Conservation (phyloP, 164 flowering plant species). For the Vitis vinifera region ASM3070453v1 NC_081818.1:26281001-26281500, state of each 20-base stretch:
- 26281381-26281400: conserved; percentile 85
- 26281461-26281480: background rate
- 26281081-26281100: too few relatives aligned
- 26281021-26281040: too few relatives aligned
- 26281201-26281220: background rate
- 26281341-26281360: conserved; percentile 46
- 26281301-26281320: background rate
- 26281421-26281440: conserved; percentile 56
- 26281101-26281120: too few relatives aligned
- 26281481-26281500: background rate
- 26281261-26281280: background rate
- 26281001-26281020: too few relatives aligned
- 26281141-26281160: background rate
- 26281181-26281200: background rate
- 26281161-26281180: background rate
- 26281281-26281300: background rate
- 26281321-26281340: conserved; percentile 1
- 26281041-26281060: too few relatives aligned
- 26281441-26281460: background rate
- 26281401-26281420: conserved; percentile 78
- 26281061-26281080: too few relatives aligned
- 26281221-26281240: background rate
- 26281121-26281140: too few relatives aligned
- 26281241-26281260: background rate
- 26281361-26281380: conserved; percentile 97